A percentile compares a stretch with the other conserved stretches of the same genome.
phyloP scores from a whole-genome alignment of 192 early-diverging fungal species.

The Coemansia sp. region DNA sequence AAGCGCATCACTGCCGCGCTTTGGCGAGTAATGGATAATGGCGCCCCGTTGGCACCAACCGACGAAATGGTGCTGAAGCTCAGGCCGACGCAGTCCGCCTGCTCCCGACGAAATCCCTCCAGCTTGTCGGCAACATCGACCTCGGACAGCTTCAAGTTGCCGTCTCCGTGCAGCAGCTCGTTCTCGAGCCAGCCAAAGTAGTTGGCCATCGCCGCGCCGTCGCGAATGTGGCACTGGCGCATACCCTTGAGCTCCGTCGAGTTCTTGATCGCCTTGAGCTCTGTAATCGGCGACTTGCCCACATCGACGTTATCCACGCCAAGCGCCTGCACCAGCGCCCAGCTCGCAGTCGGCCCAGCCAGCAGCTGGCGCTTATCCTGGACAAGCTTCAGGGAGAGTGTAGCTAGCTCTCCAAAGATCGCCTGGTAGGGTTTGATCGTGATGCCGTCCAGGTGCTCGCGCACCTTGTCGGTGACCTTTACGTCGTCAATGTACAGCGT shows the following conservation, averaged over 20 bases:
- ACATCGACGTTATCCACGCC: conserved; percentile 55
- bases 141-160: conserved; percentile 65
- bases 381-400: conserved; percentile 13
- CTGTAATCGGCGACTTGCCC: conserved; percentile 62
- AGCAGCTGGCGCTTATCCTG: conserved; percentile 50
- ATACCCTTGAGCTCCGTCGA: conserved; percentile 84
- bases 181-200: conserved; percentile 95
- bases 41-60: conserved; percentile 93
- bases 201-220: conserved; percentile 77
- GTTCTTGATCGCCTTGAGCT: conserved; percentile 93
- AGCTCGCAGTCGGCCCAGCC: conserved; percentile 60
- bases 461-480: conserved; percentile 61
- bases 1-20: conserved; percentile 66
- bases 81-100: conserved; percentile 81
- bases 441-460: conserved; percentile 60
- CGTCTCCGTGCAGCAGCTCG: conserved; percentile 65
- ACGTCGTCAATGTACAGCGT: conserved; percentile 71
- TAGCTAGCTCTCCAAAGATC: conserved; percentile 69
- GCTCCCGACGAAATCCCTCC: conserved; percentile 69
- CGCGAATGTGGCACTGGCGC: conserved; percentile 83
- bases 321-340: conserved; percentile 71
- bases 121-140: conserved; percentile 79
- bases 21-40: conserved; percentile 96
- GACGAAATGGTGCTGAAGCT: conserved; percentile 96
- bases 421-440: conserved; percentile 64